phyloP scores from a whole-genome alignment of 148 eudicot genomes.

The Hydrangea macrophylla region DNA sequence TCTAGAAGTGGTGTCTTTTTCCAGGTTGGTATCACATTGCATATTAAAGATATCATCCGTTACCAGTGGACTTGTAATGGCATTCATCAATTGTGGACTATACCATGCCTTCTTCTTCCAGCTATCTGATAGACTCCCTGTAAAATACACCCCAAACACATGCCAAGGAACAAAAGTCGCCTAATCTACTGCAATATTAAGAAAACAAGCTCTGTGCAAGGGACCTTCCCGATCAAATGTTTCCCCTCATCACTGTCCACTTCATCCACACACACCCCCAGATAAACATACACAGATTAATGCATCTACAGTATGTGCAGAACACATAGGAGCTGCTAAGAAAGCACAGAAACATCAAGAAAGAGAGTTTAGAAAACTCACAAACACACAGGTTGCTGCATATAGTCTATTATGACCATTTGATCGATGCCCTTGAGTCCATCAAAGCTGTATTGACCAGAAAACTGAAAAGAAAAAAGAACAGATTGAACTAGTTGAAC shows the following conservation, averaged over 20 bases:
- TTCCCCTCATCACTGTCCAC: background rate
- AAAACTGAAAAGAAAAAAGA: slow-evolving; percentile 24
- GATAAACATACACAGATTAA: background rate
- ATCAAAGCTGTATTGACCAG: slow-evolving; percentile 34
- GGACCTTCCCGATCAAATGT: background rate
- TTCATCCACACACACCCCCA: background rate
- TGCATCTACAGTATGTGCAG: no score
- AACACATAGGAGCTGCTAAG: background rate
- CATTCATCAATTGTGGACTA: slow-evolving; percentile 75
- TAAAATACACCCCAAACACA: slow-evolving; percentile 45
- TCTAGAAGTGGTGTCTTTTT: no score
- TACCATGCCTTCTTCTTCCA: slow-evolving; percentile 64
- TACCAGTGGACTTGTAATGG: slow-evolving; percentile 67
- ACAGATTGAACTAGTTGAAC: background rate
- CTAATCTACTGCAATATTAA: no score
- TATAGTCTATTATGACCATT: slow-evolving; percentile 49
- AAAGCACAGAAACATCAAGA: background rate
- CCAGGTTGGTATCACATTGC: background rate
- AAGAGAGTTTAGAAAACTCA: slow-evolving; percentile 32
- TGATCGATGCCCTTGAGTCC: slow-evolving; percentile 57
- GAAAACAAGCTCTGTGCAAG: background rate
- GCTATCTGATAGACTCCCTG: slow-evolving; percentile 50
- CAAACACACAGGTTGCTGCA: slow-evolving; percentile 59
- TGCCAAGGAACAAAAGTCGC: slow-evolving; percentile 32
- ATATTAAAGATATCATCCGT: slow-evolving; percentile 27